Base-by-base conservation (phyloP, 768 basidiomycete genomes). In the Tulasnella sp. region DNA sequence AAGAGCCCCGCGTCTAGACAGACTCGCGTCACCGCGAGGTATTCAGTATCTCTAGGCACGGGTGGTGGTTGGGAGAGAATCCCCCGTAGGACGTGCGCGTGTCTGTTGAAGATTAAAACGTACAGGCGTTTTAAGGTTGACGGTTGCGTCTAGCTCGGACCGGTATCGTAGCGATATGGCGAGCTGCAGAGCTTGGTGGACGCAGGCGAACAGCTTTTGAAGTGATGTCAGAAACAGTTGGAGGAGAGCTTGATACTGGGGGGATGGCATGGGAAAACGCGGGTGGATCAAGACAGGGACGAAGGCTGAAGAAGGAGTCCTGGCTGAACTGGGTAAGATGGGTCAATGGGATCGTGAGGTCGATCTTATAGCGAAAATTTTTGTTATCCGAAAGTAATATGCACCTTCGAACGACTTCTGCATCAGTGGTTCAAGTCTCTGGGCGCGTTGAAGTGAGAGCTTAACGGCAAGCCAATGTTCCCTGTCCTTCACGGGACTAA, bases 41-140 rank as follows among this genome's bases (percentile, higher is more conserved):
- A n/a, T n/a, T n/a, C n/a, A n/a, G n/a, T n/a, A n/a, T n/a, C n/a
- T n/a, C n/a, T n/a, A n/a, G n/a, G n/a, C n/a, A n/a, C n/a, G n/a
- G n/a, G n/a, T n/a, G n/a, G n/a, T n/a, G n/a, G n/a, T n/a, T n/a
- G n/a, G n/a, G n/a, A n/a, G n/a, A n/a, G n/a, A n/a, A n/a, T n/a
- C n/a, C n/a, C n/a, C n/a, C n/a, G n/a, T n/a, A n/a, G n/a, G n/a
- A n/a, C n/a, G n/a, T n/a, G n/a, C n/a, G n/a, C n/a, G n/a, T n/a
- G 73, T 55, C 32, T 5, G 20, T 29, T 74, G 29, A 44, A 29
- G 0, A 13, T 23, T 9, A 5, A 26, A 7, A 51, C 57, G 23
- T 35, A 76, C 75, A 7, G 75, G 75, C 61, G 67, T 76, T 40
- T 76, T 29, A 6, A 35, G 9, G 75, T 76, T 35, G 57, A 76